phyloP scores from a whole-genome alignment of 2,329 filamentous ascomycete species.

The Colletotrichum coccodes region DNA sequence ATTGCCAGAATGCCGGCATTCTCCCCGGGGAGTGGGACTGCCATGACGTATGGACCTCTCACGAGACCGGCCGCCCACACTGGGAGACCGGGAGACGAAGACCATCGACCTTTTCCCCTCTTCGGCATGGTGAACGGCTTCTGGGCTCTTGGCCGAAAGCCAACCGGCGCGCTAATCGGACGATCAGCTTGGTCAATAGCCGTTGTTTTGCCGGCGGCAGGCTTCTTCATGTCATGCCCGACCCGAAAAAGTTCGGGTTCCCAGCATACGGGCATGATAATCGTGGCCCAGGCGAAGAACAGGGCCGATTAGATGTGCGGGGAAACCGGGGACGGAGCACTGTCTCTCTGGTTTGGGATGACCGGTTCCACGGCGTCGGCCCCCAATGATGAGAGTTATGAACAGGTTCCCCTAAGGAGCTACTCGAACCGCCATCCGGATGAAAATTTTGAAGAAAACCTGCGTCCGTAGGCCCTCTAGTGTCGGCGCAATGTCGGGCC shows the following conservation, averaged over 20 bases:
- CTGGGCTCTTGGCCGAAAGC: background rate
- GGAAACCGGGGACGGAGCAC: conserved; percentile 12
- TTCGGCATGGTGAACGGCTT: background rate
- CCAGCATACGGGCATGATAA: conserved; percentile 2
- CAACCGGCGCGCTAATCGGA: background rate
- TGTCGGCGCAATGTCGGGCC: conserved; percentile 28
- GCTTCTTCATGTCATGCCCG: background rate
- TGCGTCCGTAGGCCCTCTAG: conserved; percentile 14
- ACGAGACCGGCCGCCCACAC: conserved; percentile 17
- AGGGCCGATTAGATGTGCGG: conserved; percentile 30
- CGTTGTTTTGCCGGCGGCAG: conserved; percentile 23
- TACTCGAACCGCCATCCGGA: conserved; percentile 20
- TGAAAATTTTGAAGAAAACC: background rate
- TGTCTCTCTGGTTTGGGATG: conserved; percentile 19
- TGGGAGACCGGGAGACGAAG: background rate
- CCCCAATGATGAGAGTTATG: background rate
- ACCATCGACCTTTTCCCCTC: background rate
- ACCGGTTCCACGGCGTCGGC: conserved; percentile 16
- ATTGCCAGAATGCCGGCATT: background rate
- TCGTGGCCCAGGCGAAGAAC: conserved; percentile 9
- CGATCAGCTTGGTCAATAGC: background rate
- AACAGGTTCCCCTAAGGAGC: conserved; percentile 13
- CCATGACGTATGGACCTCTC: conserved; percentile 16
- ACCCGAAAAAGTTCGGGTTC: background rate
- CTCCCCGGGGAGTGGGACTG: conserved; percentile 6